Evolutionary conservation across 1,284 basidiomycete genomes (phyloP).

Genomic region (Rhodotorula glutinis): DNA sequence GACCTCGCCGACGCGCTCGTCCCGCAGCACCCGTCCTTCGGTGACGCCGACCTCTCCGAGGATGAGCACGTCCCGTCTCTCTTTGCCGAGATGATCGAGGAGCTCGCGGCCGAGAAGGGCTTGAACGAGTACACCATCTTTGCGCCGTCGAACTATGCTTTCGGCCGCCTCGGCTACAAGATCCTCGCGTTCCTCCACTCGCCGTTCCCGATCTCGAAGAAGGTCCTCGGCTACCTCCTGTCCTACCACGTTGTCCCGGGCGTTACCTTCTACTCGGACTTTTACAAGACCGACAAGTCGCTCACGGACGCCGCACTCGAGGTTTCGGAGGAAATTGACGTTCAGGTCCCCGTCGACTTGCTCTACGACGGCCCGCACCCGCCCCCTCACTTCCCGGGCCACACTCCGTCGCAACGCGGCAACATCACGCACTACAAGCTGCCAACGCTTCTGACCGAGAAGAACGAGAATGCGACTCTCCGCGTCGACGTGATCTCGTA

Average conservation of each 20-base stretch:
- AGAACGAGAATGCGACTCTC: conserved; percentile 41
- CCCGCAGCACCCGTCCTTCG: conserved; percentile 7
- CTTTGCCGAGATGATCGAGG: conserved; percentile 24
- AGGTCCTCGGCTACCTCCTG: conserved; percentile 41
- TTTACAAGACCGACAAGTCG: conserved; percentile 33
- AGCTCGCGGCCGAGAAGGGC: conserved; percentile 34
- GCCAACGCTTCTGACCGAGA: conserved; percentile 41
- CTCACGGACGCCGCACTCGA: not conserved
- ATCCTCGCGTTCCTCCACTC: conserved; percentile 42
- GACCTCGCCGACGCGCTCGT: conserved; percentile 24
- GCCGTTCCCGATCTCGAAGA: conserved; percentile 39
- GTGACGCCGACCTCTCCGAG: conserved; percentile 6
- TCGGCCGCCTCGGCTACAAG: conserved; percentile 5
- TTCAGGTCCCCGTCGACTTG: conserved; percentile 11
- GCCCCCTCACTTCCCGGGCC: not conserved
- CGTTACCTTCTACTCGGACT: conserved; percentile 42
- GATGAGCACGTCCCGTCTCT: conserved; percentile 19
- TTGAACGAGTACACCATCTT: conserved; percentile 39
- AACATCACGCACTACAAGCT: conserved; percentile 42
- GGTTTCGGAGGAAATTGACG: conserved; percentile 12
- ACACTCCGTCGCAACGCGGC: conserved; percentile 17
- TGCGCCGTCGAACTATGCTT: conserved; percentile 40
- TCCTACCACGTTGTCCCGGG: conserved; percentile 43
- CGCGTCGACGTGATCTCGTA: conserved; percentile 40
- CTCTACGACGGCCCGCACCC: not conserved